A percentile compares a stretch with the other conserved stretches of the same genome.
Evolutionary conservation across 2,329 filamentous ascomycete species (phyloP).

Genomic region (Podosphaera xanthii): DNA sequence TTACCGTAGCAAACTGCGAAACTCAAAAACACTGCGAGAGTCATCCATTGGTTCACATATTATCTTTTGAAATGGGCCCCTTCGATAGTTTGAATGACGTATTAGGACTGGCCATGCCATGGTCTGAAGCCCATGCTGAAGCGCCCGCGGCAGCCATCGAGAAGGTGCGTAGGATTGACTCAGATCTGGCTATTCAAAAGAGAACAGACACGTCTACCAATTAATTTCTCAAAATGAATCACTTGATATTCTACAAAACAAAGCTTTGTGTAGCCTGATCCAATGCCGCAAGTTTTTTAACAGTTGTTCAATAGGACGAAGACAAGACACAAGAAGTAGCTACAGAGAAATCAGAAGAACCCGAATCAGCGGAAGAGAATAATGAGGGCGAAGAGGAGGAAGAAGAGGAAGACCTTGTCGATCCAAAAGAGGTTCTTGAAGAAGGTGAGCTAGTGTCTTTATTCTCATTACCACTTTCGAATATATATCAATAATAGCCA

Average conservation of each 20-base stretch:
- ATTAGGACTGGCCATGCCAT: conserved; percentile 40
- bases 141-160: conserved; percentile 25
- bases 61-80: conserved; percentile 31
- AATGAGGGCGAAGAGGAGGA: conserved; percentile 35
- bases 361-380: conserved; percentile 25
- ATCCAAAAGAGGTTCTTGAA: conserved; percentile 71
- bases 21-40: background rate
- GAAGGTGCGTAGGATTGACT: conserved; percentile 2
- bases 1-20: no score
- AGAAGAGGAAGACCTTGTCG: conserved; percentile 56
- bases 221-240: no score
- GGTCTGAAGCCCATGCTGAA: conserved; percentile 41
- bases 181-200: background rate
- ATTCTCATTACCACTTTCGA: conserved; percentile 1
- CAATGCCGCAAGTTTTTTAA: no score
- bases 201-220: background rate
- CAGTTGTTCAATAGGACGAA: background rate
- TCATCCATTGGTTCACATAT: background rate
- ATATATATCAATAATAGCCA: no score
- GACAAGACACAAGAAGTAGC: background rate
- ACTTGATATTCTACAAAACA: background rate
- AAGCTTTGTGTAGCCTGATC: no score
- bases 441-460: conserved; percentile 47
- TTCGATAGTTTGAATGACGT: conserved; percentile 42
- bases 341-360: conserved; percentile 19